phyloP scores from a whole-genome alignment of 306 rosid species.

The Vigna trinervia region DNA sequence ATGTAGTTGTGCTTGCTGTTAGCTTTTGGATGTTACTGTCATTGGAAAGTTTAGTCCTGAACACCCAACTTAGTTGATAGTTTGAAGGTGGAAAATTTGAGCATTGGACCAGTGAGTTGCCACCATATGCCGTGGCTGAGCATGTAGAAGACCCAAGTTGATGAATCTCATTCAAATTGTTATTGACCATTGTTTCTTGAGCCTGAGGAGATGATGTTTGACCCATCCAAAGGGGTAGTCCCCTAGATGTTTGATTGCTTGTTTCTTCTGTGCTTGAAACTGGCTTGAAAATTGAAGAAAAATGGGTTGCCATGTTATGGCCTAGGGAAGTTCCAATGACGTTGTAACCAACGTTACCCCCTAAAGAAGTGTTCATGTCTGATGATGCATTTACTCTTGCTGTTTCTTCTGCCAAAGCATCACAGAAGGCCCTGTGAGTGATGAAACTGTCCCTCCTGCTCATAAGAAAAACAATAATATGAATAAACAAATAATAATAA shows the following conservation, averaged over 20 bases:
- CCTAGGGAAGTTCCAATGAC: conserved; percentile 54
- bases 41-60: conserved; percentile 57
- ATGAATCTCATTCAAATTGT: conserved; percentile 53
- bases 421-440: conserved; percentile 91
- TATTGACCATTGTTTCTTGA: conserved; percentile 42
- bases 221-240: conserved; percentile 66
- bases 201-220: conserved; percentile 46
- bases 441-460: conserved; percentile 94
- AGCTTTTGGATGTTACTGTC: conserved; percentile 48
- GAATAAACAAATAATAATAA: too few relatives aligned
- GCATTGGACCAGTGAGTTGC: conserved; percentile 51
- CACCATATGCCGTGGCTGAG: conserved; percentile 50
- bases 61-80: conserved; percentile 69
- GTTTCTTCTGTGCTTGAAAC: conserved; percentile 47
- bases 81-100: conserved; percentile 51
- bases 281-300: conserved; percentile 72
- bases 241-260: conserved; percentile 47
- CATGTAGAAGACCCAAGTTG: conserved; percentile 48
- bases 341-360: conserved; percentile 58
- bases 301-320: conserved; percentile 56
- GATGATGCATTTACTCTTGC: conserved; percentile 77
- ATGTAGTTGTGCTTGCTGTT: conserved; percentile 46
- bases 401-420: conserved; percentile 95
- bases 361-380: conserved; percentile 51
- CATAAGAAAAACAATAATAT: background rate